Conservation (phyloP, 2,329 filamentous ascomycete genomes). For the Fusarium sp. region DNA sequence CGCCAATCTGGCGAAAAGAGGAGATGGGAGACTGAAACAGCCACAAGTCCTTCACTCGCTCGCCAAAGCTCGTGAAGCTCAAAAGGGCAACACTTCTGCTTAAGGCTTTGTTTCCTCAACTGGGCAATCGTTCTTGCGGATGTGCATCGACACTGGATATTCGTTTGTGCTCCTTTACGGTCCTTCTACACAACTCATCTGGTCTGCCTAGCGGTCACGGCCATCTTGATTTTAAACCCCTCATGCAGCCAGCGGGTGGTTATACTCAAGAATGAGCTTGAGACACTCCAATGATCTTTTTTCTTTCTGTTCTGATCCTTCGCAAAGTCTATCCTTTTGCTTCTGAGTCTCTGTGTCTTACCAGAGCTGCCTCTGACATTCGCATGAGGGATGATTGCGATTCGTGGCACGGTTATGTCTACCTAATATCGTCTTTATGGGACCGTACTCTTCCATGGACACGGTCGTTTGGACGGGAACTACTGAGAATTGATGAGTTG, state of each 20-base stretch:
- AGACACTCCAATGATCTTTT: too few relatives aligned
- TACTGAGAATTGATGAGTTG: neutral
- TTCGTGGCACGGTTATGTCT: too few relatives aligned
- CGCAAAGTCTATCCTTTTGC: too few relatives aligned
- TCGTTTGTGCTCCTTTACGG: neutral
- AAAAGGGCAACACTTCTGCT: neutral
- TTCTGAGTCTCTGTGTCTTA: too few relatives aligned
- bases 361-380: too few relatives aligned
- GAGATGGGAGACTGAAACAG: neutral
- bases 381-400: too few relatives aligned
- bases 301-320: rapidly evolving
- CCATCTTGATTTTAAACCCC: rapidly evolving
- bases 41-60: neutral
- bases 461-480: neutral
- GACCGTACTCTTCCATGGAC: neutral
- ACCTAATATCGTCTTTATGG: neutral
- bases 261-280: neutral
- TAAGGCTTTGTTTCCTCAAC: neutral
- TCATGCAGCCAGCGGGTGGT: rapidly evolving
- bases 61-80: neutral
- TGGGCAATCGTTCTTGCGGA: neutral
- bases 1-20: neutral
- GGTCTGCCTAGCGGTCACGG: rapidly evolving
- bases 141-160: neutral
- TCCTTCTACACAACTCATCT: neutral